Percentiles rank a stretch among this genome's conserved stretches.
phyloP scores from a whole-genome alignment of 805 yeast species.

The Starmerella powellii region DNA sequence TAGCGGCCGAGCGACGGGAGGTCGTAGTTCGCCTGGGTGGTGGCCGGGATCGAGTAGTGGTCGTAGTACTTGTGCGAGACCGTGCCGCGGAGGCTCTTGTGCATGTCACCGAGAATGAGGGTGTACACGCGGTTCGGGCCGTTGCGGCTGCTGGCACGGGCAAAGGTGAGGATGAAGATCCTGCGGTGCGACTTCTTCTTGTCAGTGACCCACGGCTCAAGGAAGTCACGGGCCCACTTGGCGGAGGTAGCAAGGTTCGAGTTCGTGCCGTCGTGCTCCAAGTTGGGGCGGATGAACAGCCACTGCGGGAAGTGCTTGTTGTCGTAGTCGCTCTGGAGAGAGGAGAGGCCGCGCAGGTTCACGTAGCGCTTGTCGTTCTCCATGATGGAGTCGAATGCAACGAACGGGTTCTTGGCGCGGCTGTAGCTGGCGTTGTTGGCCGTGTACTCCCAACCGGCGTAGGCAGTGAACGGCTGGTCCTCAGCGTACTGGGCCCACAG shows the following conservation, averaged over 20 bases:
- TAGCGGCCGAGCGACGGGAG: constrained; percentile 40
- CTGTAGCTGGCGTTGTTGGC: constrained; percentile 36
- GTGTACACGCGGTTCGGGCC: constrained; percentile 37
- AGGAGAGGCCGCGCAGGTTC: constrained; percentile 39
- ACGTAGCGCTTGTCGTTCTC: constrained; percentile 30
- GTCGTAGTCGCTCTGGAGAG: constrained; percentile 33
- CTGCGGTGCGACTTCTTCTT: constrained; percentile 39
- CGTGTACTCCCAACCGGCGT: constrained; percentile 36
- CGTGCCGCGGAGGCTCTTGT: constrained; percentile 34
- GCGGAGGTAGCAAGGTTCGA: constrained; percentile 37
- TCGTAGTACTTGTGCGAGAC: constrained; percentile 38
- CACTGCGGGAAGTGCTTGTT: constrained; percentile 39
- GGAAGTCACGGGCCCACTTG: constrained; percentile 36
- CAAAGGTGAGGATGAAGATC: constrained; percentile 39
- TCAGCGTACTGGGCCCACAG: constrained; percentile 46
- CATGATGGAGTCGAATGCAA: constrained; percentile 34
- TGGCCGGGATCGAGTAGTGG: constrained; percentile 40
- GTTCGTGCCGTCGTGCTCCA: constrained; percentile 44
- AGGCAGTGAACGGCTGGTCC: constrained; percentile 43
- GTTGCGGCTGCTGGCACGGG: constrained; percentile 37
- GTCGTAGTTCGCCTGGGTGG: constrained; percentile 41
- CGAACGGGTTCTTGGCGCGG: constrained; percentile 42
- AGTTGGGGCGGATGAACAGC: constrained; percentile 42
- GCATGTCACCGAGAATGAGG: constrained; percentile 39
- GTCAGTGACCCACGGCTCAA: constrained; percentile 31